Base-by-base conservation (phyloP, 192 early-diverging fungal species). In the Coemansia sp. region DNA sequence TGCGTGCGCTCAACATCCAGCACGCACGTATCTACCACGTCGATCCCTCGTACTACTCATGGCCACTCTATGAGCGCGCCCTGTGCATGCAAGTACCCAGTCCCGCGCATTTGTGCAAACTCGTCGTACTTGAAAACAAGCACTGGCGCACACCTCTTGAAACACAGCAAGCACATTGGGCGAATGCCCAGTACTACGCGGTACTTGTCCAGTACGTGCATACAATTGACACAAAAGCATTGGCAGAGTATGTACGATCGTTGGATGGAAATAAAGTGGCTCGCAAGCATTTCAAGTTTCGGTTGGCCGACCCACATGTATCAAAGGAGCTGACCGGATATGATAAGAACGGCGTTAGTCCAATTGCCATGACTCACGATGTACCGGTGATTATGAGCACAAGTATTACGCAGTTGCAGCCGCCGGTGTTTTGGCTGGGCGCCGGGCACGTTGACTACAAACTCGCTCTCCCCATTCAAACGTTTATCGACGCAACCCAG, bases 401-500 rank as follows among this genome's bases (percentile, higher is more conserved):
- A 54, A 68, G 77, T 15, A 87, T 93, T 24, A 60, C 75, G 1
- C 70, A 73, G 53, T 70, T 94, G 15, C 60, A 57, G 50, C 93
- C 93, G 1, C 82, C 85, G 1, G 71, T 96, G 4, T 70, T 92
- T 14, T 93, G 79, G 70, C 69, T 93, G 10, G 94, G 94, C 19
- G 91, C 88, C 25, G 94, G 94, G 0, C 88, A 94, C 79, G 59
- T 88, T 1, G 92, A 96, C 62, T 96, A 88, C 87, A 96, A 96
- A 75, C 78, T 94, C 23, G 85, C 88, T 6, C 56, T 92, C 21
- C 84, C 89, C 17, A 73, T 88, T 0, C 64, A 84, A 6, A 56
- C 56, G n/a, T 90, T 94, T 61, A 72, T 92, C 12, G 53, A 84
- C 6, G 59, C 64, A 1, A 70, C 74, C 3, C 17, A 37, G 12